Percentiles rank a stretch among this genome's conserved stretches.
phyloP scores from a whole-genome alignment of 768 basidiomycete genomes.

The Leucosporidium scottii region DNA sequence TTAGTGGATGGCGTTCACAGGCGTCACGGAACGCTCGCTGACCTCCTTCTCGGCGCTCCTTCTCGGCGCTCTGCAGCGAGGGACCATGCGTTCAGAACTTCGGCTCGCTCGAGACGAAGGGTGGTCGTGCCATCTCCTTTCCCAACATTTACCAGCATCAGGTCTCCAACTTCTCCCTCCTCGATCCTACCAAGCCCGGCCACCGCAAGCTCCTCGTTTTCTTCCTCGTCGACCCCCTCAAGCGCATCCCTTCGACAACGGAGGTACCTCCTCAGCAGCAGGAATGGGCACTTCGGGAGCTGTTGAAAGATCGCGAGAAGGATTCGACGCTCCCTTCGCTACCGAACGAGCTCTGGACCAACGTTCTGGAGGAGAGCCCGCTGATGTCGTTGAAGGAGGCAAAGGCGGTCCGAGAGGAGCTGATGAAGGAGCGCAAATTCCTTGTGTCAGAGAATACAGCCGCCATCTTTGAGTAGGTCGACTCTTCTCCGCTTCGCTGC shows the following conservation, averaged over 20 bases:
- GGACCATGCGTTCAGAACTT: conserved; percentile 44
- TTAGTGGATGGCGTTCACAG: too few species aligned
- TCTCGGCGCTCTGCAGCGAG: conserved; percentile 7
- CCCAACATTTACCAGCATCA: conserved; percentile 56
- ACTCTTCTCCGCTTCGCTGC: neutral
- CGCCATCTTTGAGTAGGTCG: conserved; percentile 5
- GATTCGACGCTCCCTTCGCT: neutral
- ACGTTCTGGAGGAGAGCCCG: neutral
- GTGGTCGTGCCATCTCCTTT: conserved; percentile 48
- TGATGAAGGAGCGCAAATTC: conserved; percentile 12
- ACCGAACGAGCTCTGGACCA: neutral
- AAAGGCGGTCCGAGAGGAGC: conserved; percentile 2
- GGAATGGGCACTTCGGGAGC: conserved; percentile 9
- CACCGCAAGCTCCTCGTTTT: conserved; percentile 48
- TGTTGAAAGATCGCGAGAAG: neutral
- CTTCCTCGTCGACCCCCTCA: conserved; percentile 48
- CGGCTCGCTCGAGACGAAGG: conserved; percentile 43
- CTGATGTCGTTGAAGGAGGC: conserved; percentile 1
- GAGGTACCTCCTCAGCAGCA: conserved; percentile 52
- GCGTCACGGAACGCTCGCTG: neutral
- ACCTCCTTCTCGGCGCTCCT: neutral
- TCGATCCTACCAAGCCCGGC: conserved; percentile 47
- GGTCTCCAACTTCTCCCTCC: conserved; percentile 45
- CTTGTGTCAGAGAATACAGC: neutral
- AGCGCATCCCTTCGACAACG: conserved; percentile 47